Conservation (phyloP, 225 moss, liverwort and hornwort species). For the Takakia lepidozioides region DNA sequence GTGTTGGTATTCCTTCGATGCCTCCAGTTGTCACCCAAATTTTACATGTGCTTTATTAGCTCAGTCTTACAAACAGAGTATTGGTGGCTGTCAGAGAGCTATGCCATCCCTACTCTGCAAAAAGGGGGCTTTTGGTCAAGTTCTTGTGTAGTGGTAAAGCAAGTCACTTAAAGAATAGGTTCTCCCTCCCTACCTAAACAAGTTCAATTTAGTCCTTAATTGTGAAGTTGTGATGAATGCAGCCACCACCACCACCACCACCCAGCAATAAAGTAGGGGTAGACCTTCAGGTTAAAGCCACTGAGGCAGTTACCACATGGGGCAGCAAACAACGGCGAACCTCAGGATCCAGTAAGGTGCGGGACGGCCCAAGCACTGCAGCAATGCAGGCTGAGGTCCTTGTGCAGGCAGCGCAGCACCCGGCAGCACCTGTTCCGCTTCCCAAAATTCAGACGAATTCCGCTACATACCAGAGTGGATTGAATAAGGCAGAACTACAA, state of each 20-base stretch:
- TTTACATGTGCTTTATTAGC: too few relatives aligned
- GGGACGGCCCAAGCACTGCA: conserved; percentile 1
- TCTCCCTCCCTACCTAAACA: neutral
- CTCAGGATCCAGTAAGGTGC: conserved; percentile 6
- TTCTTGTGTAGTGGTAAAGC: too few relatives aligned
- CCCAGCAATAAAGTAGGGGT: conserved; percentile 1
- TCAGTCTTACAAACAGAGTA: too few relatives aligned
- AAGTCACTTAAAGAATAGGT: too few relatives aligned
- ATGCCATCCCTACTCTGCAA: too few relatives aligned
- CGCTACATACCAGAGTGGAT: neutral
- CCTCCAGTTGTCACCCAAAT: too few relatives aligned
- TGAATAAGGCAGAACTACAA: too few relatives aligned
- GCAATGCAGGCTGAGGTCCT: neutral
- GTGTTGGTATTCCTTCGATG: too few relatives aligned
- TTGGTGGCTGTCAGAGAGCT: too few relatives aligned
- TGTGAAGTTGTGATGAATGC: neutral
- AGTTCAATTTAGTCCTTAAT: neutral
- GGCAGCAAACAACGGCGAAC: conserved; percentile 51
- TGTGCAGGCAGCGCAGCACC: neutral
- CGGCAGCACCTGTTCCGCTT: neutral
- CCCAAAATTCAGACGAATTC: neutral
- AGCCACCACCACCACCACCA: neutral
- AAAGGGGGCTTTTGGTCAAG: too few relatives aligned
- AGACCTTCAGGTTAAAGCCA: neutral
- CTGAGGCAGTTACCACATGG: conserved; percentile 31